Evolutionary conservation across 2,329 filamentous ascomycete genomes (phyloP), one percentile per base, ranked within the genome.

Genomic region (Shiraia sp.): DNA sequence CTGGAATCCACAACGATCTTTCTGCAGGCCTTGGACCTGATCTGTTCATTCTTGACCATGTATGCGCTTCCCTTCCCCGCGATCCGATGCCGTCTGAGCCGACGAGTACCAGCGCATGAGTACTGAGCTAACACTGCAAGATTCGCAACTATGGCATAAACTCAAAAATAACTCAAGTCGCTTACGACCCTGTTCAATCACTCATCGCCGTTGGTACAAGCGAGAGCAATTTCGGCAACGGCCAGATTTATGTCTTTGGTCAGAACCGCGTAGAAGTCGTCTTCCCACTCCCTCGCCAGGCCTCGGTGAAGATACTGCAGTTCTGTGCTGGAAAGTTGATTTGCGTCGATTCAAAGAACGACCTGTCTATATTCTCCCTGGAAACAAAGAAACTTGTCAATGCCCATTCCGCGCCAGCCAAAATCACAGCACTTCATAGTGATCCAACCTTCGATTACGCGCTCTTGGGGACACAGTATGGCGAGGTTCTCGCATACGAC

Each of bases 391-490:
- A 76, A 40, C 77, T 86, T 40, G 54, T 90, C 27, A 81, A 83
- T 17, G 83, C 82, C 24, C 86, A 90, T 63, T 82, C 87, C 3
- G 85, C 90, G 8, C 88, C 90, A 0, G 90, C 89, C 5, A 79
- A 83, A 34, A 88, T 91, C 14, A 85, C 82, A 10, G 80, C 82
- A 23, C 66, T 97, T 59, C 78, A 87, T 42, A 90, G 87, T 6
- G 93, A 99, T 65, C 90, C 92, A 1, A 88, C 89, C 73, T 77
- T 99, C 46, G 93, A 99, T 68, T 99, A 95, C 83, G 90, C 86
- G 26, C 86, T 99, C 48, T 75, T 97, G 31, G 93, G 90, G 10
- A 74, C 90, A 49, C 83, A 88, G 51, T 88, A 80, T 61, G 90
- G 92, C 46, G 91, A 97, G 43, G 78, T 97, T 9, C 79, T 92